These are phyloP conservation scores for Sporormia fimetaria DNA, from an alignment of 495 filamentous ascomycete species.

Conservation along the genomic window DNA sequence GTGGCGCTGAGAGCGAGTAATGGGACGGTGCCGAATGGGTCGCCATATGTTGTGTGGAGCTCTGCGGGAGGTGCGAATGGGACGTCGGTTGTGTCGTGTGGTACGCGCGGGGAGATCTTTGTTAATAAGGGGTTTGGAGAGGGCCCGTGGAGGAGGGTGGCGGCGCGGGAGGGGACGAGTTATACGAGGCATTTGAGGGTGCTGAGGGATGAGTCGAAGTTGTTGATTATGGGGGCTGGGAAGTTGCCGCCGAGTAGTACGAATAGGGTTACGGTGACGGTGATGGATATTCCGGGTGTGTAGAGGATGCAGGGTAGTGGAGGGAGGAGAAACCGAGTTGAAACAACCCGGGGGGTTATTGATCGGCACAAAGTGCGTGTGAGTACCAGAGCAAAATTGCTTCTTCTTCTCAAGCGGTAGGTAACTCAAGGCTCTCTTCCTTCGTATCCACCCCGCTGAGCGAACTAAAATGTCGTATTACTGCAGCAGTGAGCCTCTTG, in stretches of 20 bases:
- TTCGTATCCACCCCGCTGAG: too few relatives aligned
- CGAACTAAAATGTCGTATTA: too few relatives aligned
- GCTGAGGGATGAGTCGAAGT: conserved; percentile 17
- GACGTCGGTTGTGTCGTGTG: conserved; percentile 42
- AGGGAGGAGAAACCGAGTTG: too few relatives aligned
- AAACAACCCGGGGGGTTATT: too few relatives aligned
- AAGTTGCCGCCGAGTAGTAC: conserved; percentile 34
- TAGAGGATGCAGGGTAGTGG: too few relatives aligned
- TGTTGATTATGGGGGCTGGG: conserved; percentile 38
- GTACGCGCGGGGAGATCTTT: conserved; percentile 43
- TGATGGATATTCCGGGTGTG: conserved; percentile 29
- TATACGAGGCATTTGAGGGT: conserved; percentile 45
- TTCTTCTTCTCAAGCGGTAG: too few relatives aligned
- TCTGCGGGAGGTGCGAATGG: conserved; percentile 28
- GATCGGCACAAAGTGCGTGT: too few relatives aligned
- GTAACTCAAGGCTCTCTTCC: too few relatives aligned
- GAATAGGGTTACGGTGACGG: conserved; percentile 36
- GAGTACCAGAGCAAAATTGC: too few relatives aligned
- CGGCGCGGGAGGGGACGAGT: conserved; percentile 36
- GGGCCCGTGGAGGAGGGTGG: conserved; percentile 44
- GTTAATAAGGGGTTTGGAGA: conserved; percentile 47
- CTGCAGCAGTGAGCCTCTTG: too few relatives aligned
- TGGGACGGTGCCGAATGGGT: conserved; percentile 40
- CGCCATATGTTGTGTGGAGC: conserved; percentile 32
- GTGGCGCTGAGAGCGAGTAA: conserved; percentile 38